phyloP scores from a whole-genome alignment of 2,329 filamentous ascomycete genomes.

The Sporothrix inflata region DNA sequence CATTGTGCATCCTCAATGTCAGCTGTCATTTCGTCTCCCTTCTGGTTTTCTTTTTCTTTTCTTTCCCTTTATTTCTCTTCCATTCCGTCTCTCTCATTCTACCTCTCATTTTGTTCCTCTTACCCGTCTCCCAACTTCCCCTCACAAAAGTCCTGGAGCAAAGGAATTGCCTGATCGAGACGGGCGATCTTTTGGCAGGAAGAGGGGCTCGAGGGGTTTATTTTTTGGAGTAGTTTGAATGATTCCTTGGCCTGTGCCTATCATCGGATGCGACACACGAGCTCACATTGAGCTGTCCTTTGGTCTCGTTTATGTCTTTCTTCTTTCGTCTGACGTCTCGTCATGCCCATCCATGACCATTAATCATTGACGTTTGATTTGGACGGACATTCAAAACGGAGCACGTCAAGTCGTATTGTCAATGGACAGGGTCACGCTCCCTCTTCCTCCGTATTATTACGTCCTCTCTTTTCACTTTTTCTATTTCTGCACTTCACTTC shows the following conservation, averaged over 20 bases:
- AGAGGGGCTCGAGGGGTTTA: background rate
- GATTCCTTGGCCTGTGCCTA: background rate
- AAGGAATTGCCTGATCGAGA: constrained; percentile 24
- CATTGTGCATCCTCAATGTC: background rate
- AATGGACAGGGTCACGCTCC: background rate
- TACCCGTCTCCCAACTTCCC: constrained; percentile 36
- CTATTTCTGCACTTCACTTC: background rate
- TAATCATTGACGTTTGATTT: background rate
- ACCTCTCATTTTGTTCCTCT: constrained; percentile 1
- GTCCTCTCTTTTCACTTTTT: background rate
- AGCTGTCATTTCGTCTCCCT: background rate
- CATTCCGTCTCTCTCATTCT: background rate
- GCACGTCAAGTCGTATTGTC: background rate
- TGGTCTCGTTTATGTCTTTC: background rate
- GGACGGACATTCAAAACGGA: background rate
- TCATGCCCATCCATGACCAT: background rate
- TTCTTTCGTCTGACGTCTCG: background rate
- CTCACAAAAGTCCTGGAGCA: constrained; percentile 10
- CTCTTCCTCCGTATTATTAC: background rate
- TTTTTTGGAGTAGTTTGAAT: background rate
- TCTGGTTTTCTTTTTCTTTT: background rate
- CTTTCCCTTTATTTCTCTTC: background rate
- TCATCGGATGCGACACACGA: background rate
- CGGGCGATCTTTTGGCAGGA: background rate
- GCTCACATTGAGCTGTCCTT: background rate